Base-by-base conservation (phyloP, 129 eudicot genomes). In the Helianthus tuberosus region DNA sequence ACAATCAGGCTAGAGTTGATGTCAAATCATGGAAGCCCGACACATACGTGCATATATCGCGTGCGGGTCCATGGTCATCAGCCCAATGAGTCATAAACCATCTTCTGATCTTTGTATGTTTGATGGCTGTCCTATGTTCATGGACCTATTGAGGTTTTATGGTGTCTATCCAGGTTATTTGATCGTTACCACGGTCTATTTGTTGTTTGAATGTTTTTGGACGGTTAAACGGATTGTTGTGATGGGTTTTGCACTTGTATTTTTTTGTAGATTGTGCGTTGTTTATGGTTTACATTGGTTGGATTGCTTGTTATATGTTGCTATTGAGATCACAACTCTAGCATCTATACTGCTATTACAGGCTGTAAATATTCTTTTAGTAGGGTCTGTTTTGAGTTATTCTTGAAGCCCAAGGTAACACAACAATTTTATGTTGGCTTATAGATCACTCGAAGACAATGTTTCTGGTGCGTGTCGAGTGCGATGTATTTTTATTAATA, bases 11-110 rank as follows among this genome's bases (percentile, higher is more conserved):
- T 93, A 43, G 91, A 90, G 32, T 86, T 93, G 63, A 3, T 80
- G 47, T 88, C 96, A 23, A 93, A 93, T 77, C 93, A 93, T 63
- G 97, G 98, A 44, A 87, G 92, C 79, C 77, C 84, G 7, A 62
- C 84, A 32, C 89, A 88, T 51, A 93, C 97, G 13, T 93, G 98
- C 87, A 86, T 90, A 74, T 93, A 93, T 77, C 87, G 97, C 10
- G 69, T 93, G 55, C 82, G 98, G 84, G 96, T 93, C 41, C 98
- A 93, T 61, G 98, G 98, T 54, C 81, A 74, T 50, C 89, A 90
- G 74, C 86, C 91, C 39, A 72, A 59, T 61, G 71, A 25, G 12
- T 49, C 48, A 11, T 70, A 61, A 78, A 50, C 65, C 55, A n/a
- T 54, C 62, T 38, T 8, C 51, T 57, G 46, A n/a, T 54, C 53